A percentile compares a stretch with the other conserved stretches of the same genome.
These are phyloP conservation scores for Nicotiana otophora DNA, from an alignment of 257 asterid species.

Conservation along the genomic window DNA sequence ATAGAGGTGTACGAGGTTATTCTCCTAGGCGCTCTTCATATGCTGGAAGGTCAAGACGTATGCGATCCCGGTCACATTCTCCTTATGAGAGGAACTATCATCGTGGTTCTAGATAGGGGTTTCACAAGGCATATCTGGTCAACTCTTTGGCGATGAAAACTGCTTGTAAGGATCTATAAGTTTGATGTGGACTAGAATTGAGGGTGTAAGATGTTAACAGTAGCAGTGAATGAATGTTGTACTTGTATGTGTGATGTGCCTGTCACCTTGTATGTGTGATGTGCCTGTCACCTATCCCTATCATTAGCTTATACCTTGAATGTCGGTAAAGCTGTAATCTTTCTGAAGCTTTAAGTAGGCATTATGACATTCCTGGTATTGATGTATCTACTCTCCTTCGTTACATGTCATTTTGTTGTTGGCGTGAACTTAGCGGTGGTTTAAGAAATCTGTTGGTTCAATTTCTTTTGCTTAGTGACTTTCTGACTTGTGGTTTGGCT, in stretches of 20 bases:
- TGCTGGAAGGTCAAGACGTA: constrained; percentile 78
- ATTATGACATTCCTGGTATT: neutral
- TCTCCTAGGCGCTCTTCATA: constrained; percentile 55
- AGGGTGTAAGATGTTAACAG: neutral
- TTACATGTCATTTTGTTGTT: neutral
- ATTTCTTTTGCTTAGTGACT: neutral
- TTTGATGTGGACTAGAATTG: neutral
- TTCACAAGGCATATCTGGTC: neutral
- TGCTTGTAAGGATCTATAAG: neutral
- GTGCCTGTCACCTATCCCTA: neutral
- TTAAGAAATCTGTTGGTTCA: neutral
- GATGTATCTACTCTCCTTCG: neutral
- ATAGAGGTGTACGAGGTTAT: constrained; percentile 36
- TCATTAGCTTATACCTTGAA: neutral
- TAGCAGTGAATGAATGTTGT: neutral
- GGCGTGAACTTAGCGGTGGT: neutral
- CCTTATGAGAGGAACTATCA: constrained; percentile 58
- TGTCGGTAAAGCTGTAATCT: neutral
- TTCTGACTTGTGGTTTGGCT: neutral
- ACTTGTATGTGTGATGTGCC: neutral
- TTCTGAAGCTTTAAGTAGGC: neutral
- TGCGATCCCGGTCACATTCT: constrained; percentile 71
- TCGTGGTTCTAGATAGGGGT: constrained; percentile 59
- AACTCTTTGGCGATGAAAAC: neutral
- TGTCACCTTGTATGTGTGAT: neutral